These are phyloP conservation scores for Mucor piriformis DNA, from an alignment of 371 early-diverging fungal genomes.

Conservation along the genomic window DNA sequence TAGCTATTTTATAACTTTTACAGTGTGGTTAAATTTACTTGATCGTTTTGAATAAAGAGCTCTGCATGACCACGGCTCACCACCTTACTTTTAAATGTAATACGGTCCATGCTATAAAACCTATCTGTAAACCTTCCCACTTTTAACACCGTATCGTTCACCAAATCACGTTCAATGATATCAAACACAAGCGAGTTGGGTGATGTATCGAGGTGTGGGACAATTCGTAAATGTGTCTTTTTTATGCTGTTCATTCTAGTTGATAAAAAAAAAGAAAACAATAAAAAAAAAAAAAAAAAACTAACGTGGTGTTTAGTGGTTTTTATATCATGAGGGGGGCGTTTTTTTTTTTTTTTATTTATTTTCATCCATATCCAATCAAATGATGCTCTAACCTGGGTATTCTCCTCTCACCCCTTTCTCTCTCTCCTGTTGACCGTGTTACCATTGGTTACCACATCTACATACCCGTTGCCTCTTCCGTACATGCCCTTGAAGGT, in stretches of 20 bases:
- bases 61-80: slow-evolving; percentile 84
- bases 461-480: too few relatives aligned
- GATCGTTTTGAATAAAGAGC: slow-evolving; percentile 64
- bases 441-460: too few relatives aligned
- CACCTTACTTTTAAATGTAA: slow-evolving; percentile 81
- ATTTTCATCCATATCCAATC: background rate
- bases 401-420: background rate
- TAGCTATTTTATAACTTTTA: too few relatives aligned
- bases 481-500: too few relatives aligned
- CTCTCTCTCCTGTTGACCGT: background rate
- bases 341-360: too few relatives aligned
- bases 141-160: slow-evolving; percentile 65
- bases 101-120: slow-evolving; percentile 42
- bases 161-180: slow-evolving; percentile 76
- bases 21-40: slow-evolving; percentile 34
- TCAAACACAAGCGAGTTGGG: slow-evolving; percentile 74
- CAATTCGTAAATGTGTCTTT: slow-evolving; percentile 55
- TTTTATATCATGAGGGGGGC: slow-evolving; percentile 6
- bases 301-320: background rate
- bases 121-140: slow-evolving; percentile 77
- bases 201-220: slow-evolving; percentile 72
- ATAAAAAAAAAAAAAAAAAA: background rate
- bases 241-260: background rate
- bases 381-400: background rate
- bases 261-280: background rate